Evolutionary conservation across 2,329 filamentous ascomycete species (phyloP).

Genomic region (Penicillium sp.): DNA sequence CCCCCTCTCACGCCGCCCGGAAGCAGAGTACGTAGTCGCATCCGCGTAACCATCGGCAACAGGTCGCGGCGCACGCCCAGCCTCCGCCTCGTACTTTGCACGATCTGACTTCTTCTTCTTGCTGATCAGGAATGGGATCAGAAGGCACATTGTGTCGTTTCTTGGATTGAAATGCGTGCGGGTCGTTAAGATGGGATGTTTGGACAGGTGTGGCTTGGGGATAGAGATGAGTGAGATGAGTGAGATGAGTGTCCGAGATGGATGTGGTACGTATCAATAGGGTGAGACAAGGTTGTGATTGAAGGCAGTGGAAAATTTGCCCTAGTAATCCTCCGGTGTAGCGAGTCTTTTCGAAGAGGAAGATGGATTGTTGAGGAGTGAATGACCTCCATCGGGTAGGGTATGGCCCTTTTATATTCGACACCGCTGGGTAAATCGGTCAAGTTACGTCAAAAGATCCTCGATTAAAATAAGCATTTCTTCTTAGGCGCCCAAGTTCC

Average conservation of each 20-base stretch:
- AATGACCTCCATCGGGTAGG: neutral
- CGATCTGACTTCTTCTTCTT: neutral
- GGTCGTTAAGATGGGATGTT: neutral
- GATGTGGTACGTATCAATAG: no score
- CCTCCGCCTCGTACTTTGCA: neutral
- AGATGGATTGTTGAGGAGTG: neutral
- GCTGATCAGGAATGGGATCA: neutral
- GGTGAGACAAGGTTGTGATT: no score
- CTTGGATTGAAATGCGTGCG: neutral
- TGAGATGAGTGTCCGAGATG: neutral
- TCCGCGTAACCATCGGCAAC: neutral
- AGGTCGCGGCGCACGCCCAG: neutral
- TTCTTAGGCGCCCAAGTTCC: neutral
- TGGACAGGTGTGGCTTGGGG: neutral
- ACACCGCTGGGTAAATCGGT: neutral
- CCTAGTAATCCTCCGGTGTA: neutral
- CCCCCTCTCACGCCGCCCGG: neutral
- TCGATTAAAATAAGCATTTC: neutral
- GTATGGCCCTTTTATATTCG: neutral
- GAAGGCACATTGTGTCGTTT: neutral
- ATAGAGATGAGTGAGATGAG: neutral
- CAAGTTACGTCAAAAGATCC: neutral
- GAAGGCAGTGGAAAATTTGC: neutral
- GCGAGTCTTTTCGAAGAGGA: neutral
- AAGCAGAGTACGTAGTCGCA: neutral